Evolutionary conservation across 2,329 filamentous ascomycete genomes (phyloP).

Genomic region (Cladophialophora bantiana): DNA sequence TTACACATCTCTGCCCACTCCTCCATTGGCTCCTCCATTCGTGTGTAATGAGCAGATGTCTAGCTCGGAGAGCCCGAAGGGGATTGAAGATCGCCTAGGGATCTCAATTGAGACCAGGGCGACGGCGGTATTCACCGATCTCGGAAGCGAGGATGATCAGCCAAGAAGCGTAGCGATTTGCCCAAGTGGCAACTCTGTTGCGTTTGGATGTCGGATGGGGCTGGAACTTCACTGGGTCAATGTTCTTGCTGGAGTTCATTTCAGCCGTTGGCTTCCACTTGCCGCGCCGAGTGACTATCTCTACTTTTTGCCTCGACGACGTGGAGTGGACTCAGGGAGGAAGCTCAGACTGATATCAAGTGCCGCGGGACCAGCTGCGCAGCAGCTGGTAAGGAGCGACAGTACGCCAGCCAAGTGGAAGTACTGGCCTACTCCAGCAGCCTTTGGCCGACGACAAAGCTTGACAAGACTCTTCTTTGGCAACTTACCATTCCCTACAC

Average conservation of each 20-base stretch:
- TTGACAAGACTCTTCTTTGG: slow-evolving; percentile 40
- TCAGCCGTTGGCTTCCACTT: slow-evolving; percentile 51
- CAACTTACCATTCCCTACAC: slow-evolving; percentile 36
- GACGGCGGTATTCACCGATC: slow-evolving; percentile 51
- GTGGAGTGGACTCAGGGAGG: slow-evolving; percentile 60
- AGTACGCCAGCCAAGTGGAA: slow-evolving; percentile 40
- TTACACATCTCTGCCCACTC: slow-evolving; percentile 5
- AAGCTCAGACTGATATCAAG: slow-evolving; percentile 70
- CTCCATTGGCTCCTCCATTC: slow-evolving; percentile 19
- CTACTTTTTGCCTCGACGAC: slow-evolving; percentile 66
- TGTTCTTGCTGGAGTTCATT: slow-evolving; percentile 51
- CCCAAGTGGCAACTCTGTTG: slow-evolving; percentile 69
- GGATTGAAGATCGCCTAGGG: slow-evolving; percentile 3
- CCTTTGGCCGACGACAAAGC: slow-evolving; percentile 34
- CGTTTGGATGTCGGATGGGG: slow-evolving; percentile 68
- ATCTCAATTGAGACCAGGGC: slow-evolving; percentile 32
- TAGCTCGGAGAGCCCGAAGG: slow-evolving; percentile 10
- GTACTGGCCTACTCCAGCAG: slow-evolving; percentile 25
- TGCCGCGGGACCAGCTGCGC: slow-evolving; percentile 46
- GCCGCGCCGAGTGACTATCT: slow-evolving; percentile 52
- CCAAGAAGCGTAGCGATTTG: slow-evolving; percentile 71
- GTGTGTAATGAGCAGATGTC: slow-evolving; percentile 26
- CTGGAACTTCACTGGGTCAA: slow-evolving; percentile 70
- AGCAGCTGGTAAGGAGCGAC: slow-evolving; percentile 33
- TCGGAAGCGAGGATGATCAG: slow-evolving; percentile 68